Percentiles rank a stretch among this genome's conserved stretches.
Conservation (phyloP, 257 asterid species). For the Nicotiana attenuata region DNA sequence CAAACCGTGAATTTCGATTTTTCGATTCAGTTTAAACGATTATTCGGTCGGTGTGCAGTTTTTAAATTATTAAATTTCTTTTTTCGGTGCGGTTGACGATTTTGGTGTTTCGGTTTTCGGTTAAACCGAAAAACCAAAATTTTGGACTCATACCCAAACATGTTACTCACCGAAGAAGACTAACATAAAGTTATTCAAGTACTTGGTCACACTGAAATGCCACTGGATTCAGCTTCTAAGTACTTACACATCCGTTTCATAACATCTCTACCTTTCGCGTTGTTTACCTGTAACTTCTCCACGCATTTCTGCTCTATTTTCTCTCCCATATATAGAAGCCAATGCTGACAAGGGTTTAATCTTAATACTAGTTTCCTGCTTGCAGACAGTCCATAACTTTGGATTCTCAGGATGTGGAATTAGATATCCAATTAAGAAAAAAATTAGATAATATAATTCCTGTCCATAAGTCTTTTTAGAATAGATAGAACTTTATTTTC, state of each 20-base stretch:
- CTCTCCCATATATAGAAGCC: constrained; percentile 91
- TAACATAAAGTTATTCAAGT: not conserved
- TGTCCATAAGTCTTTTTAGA: too few relatives aligned
- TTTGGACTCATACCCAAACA: too few relatives aligned
- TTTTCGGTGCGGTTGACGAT: too few relatives aligned
- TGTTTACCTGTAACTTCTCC: constrained; percentile 80
- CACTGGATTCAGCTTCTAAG: constrained; percentile 84
- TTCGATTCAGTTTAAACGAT: too few relatives aligned
- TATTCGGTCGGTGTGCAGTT: too few relatives aligned
- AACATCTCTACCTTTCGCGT: constrained; percentile 90
- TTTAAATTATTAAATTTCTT: too few relatives aligned
- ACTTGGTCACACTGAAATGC: constrained; percentile 41
- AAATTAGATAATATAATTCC: too few relatives aligned
- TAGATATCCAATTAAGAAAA: too few relatives aligned
- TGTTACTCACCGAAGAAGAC: not conserved
- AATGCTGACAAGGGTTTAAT: constrained; percentile 72
- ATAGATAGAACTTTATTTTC: too few relatives aligned
- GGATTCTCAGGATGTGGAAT: constrained; percentile 81
- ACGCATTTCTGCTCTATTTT: constrained; percentile 86
- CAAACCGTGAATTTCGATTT: too few relatives aligned
- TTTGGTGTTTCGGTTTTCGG: too few relatives aligned
- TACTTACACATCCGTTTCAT: constrained; percentile 92
- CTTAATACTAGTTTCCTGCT: constrained; percentile 79
- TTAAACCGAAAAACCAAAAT: too few relatives aligned
- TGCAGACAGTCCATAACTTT: constrained; percentile 65